phyloP scores from a whole-genome alignment of 805 yeast genomes.

The Grigorovia transvaalensis region DNA sequence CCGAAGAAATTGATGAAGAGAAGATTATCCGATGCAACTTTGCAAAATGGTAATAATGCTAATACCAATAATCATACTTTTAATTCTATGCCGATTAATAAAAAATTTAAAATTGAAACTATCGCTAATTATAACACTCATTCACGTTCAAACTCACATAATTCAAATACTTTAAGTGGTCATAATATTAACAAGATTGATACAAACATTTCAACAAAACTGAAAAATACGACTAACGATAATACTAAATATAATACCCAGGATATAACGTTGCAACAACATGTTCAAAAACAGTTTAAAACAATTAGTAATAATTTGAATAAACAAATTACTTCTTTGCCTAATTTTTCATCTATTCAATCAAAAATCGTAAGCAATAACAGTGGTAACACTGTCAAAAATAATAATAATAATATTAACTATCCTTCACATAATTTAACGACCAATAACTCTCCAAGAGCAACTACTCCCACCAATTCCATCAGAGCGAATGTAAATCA shows the following conservation, averaged over 20 bases:
- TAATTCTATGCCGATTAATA: background rate
- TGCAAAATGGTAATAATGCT: background rate
- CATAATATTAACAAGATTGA: background rate
- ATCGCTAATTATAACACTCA: background rate
- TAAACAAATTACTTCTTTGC: background rate
- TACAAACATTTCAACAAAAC: background rate
- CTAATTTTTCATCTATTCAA: background rate
- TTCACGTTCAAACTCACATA: background rate
- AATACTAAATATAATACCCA: conserved; percentile 8
- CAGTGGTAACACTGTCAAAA: too few relatives aligned
- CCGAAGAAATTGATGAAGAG: background rate
- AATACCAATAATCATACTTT: background rate
- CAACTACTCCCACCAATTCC: background rate
- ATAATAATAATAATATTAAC: background rate
- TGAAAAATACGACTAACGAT: conserved; percentile 1
- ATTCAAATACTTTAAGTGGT: background rate
- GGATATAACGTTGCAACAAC: conserved; percentile 18
- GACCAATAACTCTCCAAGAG: conserved; percentile 2
- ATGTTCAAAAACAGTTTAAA: conserved; percentile 21
- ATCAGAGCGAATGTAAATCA: background rate
- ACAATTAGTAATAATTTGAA: conserved; percentile 12
- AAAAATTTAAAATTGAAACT: conserved; percentile 1
- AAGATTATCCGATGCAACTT: background rate
- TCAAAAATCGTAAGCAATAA: background rate
- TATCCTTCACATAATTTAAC: background rate